phyloP scores from a whole-genome alignment of 2,329 filamentous ascomycete species.

The Aspergillus novofumigatus region DNA sequence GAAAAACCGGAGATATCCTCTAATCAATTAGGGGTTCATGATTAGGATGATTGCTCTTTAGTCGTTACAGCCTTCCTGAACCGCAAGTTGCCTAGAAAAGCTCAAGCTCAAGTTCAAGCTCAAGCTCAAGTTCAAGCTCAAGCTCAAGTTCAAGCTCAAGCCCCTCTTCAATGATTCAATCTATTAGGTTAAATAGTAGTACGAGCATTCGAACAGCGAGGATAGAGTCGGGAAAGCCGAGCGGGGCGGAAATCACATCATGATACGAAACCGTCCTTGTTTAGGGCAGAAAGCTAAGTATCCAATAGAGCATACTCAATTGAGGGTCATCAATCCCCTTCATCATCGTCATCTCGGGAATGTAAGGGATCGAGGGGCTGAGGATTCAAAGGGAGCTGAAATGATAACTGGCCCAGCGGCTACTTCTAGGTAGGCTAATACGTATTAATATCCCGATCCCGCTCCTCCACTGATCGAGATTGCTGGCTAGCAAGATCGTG shows the following conservation, averaged over 20 bases:
- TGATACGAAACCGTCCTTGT: background rate
- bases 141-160: background rate
- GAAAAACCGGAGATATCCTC: background rate
- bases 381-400: background rate
- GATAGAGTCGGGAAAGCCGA: background rate
- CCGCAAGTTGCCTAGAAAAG: background rate
- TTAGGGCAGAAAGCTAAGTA: background rate
- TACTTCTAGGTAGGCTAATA: too few species aligned
- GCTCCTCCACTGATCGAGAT: background rate
- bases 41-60: background rate
- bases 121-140: background rate
- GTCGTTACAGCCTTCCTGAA: background rate
- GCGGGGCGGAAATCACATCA: background rate
- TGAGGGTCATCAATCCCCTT: background rate
- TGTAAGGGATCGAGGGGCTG: background rate
- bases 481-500: constrained; percentile 5
- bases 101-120: background rate
- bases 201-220: background rate
- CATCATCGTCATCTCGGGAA: background rate
- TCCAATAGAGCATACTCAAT: background rate
- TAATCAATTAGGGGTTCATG: background rate
- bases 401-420: background rate
- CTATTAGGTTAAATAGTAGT: background rate
- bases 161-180: background rate
- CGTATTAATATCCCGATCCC: background rate